phyloP scores from a whole-genome alignment of 768 basidiomycete genomes.

The Hygrophoropsis aurantiaca region DNA sequence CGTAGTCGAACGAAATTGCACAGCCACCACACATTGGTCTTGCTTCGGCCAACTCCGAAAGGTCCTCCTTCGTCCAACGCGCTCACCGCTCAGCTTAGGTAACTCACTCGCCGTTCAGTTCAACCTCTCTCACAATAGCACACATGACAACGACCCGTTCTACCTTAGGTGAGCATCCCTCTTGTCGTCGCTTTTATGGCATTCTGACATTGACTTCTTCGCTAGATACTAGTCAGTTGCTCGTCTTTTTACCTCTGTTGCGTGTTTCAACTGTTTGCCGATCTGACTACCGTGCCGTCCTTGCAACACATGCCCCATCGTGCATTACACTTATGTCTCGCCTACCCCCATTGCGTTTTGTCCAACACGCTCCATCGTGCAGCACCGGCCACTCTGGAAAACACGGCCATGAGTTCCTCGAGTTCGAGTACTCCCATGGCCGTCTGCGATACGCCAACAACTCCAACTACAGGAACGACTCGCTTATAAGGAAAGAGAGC shows the following conservation, averaged over 20 bases:
- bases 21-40: too few species aligned
- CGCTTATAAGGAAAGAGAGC: conserved; percentile 99
- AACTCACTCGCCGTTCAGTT: conserved; percentile 1
- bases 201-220: conserved; percentile 12
- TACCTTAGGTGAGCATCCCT: conserved; percentile 62
- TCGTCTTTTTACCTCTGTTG: too few species aligned
- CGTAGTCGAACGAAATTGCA: too few species aligned
- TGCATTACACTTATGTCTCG: too few species aligned
- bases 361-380: too few species aligned
- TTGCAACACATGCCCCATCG: too few species aligned
- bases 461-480: conserved; percentile 98
- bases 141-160: conserved; percentile 70
- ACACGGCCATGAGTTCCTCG: conserved; percentile 96
- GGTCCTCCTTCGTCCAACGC: conserved; percentile 35
- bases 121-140: too few species aligned
- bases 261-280: too few species aligned
- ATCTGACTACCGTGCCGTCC: too few species aligned
- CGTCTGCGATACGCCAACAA: conserved; percentile 98
- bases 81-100: too few species aligned
- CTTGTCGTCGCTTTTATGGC: conserved; percentile 6
- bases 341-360: too few species aligned
- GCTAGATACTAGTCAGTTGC: conserved; percentile 52
- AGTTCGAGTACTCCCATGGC: conserved; percentile 97
- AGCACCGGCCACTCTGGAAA: conserved; percentile 95
- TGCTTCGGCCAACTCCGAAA: too few species aligned